Evolutionary conservation across 495 filamentous ascomycete genomes (phyloP).

Genomic region (Penicillium malachiteum): DNA sequence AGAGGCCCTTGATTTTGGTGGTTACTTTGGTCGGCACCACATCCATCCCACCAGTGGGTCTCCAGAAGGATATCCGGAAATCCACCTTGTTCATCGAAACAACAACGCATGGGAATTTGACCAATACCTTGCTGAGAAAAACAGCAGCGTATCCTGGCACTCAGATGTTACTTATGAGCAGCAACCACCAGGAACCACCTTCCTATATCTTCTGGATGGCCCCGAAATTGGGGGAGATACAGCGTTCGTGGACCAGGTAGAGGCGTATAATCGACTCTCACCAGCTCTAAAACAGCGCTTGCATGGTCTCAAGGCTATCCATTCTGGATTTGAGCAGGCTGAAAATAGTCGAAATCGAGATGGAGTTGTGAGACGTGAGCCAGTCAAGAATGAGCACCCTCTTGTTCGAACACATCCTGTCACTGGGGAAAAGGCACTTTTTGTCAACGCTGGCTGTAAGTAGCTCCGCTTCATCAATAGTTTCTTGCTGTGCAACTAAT

Average conservation of each 20-base stretch:
- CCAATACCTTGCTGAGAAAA: conserved; percentile 61
- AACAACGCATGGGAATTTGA: conserved; percentile 59
- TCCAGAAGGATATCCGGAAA: conserved; percentile 67
- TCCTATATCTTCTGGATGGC: conserved; percentile 75
- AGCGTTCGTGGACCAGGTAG: conserved; percentile 66
- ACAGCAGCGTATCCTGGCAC: conserved; percentile 75
- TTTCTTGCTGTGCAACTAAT: background rate
- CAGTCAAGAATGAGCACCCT: conserved; percentile 69
- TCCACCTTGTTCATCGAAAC: conserved; percentile 77
- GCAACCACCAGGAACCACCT: conserved; percentile 83
- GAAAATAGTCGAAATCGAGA: conserved; percentile 53
- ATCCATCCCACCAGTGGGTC: conserved; percentile 78
- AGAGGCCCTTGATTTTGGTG: conserved; percentile 66
- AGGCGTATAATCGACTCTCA: conserved; percentile 76
- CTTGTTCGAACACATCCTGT: conserved; percentile 76
- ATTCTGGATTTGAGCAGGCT: conserved; percentile 72
- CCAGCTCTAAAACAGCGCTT: conserved; percentile 68
- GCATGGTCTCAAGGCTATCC: conserved; percentile 73
- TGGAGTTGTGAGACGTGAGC: conserved; percentile 67
- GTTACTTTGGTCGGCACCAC: conserved; percentile 80
- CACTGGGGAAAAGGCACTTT: conserved; percentile 81
- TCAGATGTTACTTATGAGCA: conserved; percentile 79
- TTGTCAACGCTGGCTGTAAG: conserved; percentile 76
- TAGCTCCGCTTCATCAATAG: conserved; percentile 4
- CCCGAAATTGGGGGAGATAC: conserved; percentile 81